Base-by-base conservation (phyloP, 179 eudicot genomes). In the Spinacia oleracea region DNA sequence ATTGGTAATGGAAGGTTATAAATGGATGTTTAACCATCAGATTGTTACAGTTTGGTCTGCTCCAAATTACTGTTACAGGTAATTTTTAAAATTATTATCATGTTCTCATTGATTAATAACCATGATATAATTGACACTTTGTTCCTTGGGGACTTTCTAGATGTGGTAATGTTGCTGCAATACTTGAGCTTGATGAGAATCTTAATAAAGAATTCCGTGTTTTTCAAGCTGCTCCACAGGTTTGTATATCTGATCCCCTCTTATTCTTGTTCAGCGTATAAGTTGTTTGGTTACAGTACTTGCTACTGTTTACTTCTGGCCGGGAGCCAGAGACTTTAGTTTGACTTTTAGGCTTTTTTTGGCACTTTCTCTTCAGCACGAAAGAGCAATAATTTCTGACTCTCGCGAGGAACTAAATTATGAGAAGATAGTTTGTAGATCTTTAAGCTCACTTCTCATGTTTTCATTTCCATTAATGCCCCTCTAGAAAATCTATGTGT, bases 21-120 rank as follows among this genome's bases (percentile, higher is more conserved):
- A 93, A 81, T 96, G 99, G 99, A 90, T 92, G 97, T 93, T 96
- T 78, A 86, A 88, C 77, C 81, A 92, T 56, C 96, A 92, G 87
- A 92, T 96, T 73, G 98, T 96, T 77, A 96, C 99, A 18, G 99
- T 96, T 67, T 96, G 99, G 99, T 96, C 99, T 34, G 98, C 98
- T 79, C 98, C 99, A 72, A 96, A 96, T 81, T 96, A 96, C 83
- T 92, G 99, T 84, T 93, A 93, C 75, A 91, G 98, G 98, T 92
- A 78, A 78, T 25, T n/a, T 8, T 64, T 46, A 29, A 31, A 59
- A 23, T 35, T 63, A 60, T 38, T 5, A 51, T 59, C 8, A 63
- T 23, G 31, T 74, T 81, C 58, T 35, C 31, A 5, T 48, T 77
- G 67, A 62, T 77, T 21, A 42, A 43, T 56, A 9, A 48, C 53